Base-by-base conservation (phyloP, 768 basidiomycete species). In the Auriscalpium microsporum region DNA sequence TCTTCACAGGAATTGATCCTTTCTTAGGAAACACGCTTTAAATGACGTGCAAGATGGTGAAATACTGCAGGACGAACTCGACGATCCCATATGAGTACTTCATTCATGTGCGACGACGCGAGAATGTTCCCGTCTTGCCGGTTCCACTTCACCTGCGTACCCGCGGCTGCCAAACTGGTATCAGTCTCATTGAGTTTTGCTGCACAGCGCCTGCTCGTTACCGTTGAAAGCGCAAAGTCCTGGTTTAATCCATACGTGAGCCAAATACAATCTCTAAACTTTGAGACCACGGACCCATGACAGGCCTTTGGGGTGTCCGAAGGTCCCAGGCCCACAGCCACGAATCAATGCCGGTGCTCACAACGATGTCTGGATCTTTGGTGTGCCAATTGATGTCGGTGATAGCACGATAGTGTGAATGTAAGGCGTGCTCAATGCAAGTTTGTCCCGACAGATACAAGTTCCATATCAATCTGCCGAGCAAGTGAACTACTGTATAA, bases 311-410 rank as follows among this genome's bases (percentile, higher is more conserved):
- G 0, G 64, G 53, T 1, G 64, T 63, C 10, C 83, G 76, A 21
- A 99, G 64, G 68, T 98, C 96, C 94, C 95, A 99, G 13, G 85
- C 83, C 84, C 91, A 90, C 17, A 97, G 69, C 84, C 94, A 96
- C 0, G 94, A 86, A 66, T 99, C 96, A 50, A 99, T 87, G 0
- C 90, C 87, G 0, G 87, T 92, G 48, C 94, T 95, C 2, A 88
- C 86, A 16, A 98, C 88, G 11, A 84, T 75, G 56, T 96, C 84
- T 5, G 88, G 87, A 62, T 94, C 86, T 4, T 79, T 78, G 0
- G 87, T 86, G 64, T 93, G 90, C 95, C 95, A 99, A 66, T 99
- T 98, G 65, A 98, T 91, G 65, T 99, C 96, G 3, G 96, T 97
- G 53, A 99, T 94, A 5, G 94, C 93, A 46, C 95, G 84, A 58